Evolutionary conservation across 75 land plant species (phyloP), one percentile per base, ranked within the genome.

Genomic region (Isoetes taiwanensis): DNA sequence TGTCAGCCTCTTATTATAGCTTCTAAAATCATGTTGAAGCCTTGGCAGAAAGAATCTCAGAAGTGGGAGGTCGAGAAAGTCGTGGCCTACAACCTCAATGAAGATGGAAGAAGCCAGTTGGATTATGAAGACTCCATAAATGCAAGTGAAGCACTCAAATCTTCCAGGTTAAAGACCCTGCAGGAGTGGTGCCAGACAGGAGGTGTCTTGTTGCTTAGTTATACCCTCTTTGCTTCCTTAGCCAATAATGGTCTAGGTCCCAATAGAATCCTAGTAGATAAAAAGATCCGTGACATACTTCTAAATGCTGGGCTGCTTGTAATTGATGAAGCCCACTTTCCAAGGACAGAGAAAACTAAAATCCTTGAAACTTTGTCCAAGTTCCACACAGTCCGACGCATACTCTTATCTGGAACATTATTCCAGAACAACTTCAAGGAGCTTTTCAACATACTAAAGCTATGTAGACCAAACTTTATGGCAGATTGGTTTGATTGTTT

Each of bases 271-370:
- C 43, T 68, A 14, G 65, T 55, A 41, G 58, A 40, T 9, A 69
- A 20, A 48, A 48, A 64, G 11, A 77, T 91, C 42, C 69, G 74
- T 30, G 72, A 78, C 28, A 67, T 64, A 37, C 54, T 91, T 40
- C 64, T 77, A 0, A 76, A 73, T 32, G 70, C 99, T 3, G 64
- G 75, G 24, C 67, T 94, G 61, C 76, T 94, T 29, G 71, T 94
- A 19, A 46, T 94, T 19, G 99, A 94, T 59, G 99, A 94, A 58
- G 99, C 96, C 0, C 99, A 94, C 48, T 75, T 82, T 23, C 80
- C 83, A 12, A 64, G 94, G 21, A 83, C 83, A 50, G 66, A 78
- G 52, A 53, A 41, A 12, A 90, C 99, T 0, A 87, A 78, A 61
- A 43, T 84, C 11, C 64, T 85, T 52, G 79, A 88, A 38, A 64